A percentile compares a stretch with the other conserved stretches of the same genome.
Evolutionary conservation across 805 yeast genomes (phyloP).

Genomic region (Suhomyces pyralidae): DNA sequence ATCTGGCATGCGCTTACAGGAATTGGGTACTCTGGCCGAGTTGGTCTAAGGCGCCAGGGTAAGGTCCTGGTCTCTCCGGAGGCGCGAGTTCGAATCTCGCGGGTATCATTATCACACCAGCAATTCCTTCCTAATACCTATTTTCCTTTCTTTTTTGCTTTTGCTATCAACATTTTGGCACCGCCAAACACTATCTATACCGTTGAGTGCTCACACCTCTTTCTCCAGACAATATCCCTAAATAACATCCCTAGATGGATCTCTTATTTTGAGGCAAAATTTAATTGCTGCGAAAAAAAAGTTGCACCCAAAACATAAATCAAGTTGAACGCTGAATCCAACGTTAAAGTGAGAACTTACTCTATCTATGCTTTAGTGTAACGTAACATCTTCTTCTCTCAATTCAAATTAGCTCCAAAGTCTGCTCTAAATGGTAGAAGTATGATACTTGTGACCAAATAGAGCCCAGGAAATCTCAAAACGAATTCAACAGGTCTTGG

Average conservation of each 20-base stretch:
- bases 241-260: background rate
- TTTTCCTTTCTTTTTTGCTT: conserved; percentile 10
- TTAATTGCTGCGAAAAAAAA: background rate
- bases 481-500: too few species aligned
- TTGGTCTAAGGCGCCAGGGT: conserved; percentile 22
- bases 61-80: conserved; percentile 22
- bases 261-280: too few species aligned
- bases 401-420: too few species aligned
- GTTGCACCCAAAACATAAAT: background rate
- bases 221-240: too few species aligned
- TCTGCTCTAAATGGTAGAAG: too few species aligned
- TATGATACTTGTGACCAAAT: too few species aligned
- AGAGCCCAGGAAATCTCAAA: too few species aligned
- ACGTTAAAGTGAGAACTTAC: background rate
- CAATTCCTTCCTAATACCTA: conserved; percentile 13
- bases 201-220: background rate
- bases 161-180: background rate
- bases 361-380: background rate
- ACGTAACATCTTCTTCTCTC: background rate
- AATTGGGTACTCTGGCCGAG: conserved; percentile 22
- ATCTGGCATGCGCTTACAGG: conserved; percentile 5
- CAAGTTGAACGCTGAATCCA: too few species aligned
- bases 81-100: conserved; percentile 22
- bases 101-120: conserved; percentile 19
- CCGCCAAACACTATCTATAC: background rate